phyloP scores from a whole-genome alignment of 1,284 basidiomycete genomes.

The Trametes polyzona region DNA sequence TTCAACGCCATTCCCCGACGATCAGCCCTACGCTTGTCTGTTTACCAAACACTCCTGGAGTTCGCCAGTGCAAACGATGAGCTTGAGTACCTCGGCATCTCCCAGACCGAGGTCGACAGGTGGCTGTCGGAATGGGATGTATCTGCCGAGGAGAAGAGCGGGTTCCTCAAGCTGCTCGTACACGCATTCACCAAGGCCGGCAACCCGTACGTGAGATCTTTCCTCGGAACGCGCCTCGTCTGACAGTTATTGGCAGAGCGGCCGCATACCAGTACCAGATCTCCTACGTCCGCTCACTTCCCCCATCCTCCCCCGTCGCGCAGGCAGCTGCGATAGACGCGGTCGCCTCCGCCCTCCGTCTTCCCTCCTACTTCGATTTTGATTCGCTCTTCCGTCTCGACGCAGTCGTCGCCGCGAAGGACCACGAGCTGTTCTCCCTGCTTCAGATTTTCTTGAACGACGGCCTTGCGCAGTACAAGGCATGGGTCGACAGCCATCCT shows the following conservation, averaged over 20 bases:
- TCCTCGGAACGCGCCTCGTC: background rate
- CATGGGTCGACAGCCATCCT: slow-evolving; percentile 64
- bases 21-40: slow-evolving; percentile 68
- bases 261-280: slow-evolving; percentile 68
- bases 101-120: slow-evolving; percentile 64
- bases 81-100: slow-evolving; percentile 68
- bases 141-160: slow-evolving; percentile 65
- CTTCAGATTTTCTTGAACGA: slow-evolving; percentile 75
- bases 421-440: slow-evolving; percentile 69
- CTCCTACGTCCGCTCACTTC: slow-evolving; percentile 63
- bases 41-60: slow-evolving; percentile 71
- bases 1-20: slow-evolving; percentile 82
- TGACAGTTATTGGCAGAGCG: slow-evolving; percentile 42
- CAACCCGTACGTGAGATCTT: slow-evolving; percentile 51
- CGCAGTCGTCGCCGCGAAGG: slow-evolving; percentile 69
- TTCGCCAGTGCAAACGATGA: slow-evolving; percentile 72
- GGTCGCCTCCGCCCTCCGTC: slow-evolving; percentile 70
- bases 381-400: slow-evolving; percentile 81
- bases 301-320: slow-evolving; percentile 52
- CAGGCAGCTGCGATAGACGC: slow-evolving; percentile 61
- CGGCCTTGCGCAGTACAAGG: slow-evolving; percentile 64
- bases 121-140: slow-evolving; percentile 84
- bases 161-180: slow-evolving; percentile 72
- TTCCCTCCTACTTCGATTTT: slow-evolving; percentile 78
- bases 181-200: slow-evolving; percentile 63